Evolutionary conservation across 306 rosid genomes (phyloP).

Genomic region (Gastrolobium villosum): DNA sequence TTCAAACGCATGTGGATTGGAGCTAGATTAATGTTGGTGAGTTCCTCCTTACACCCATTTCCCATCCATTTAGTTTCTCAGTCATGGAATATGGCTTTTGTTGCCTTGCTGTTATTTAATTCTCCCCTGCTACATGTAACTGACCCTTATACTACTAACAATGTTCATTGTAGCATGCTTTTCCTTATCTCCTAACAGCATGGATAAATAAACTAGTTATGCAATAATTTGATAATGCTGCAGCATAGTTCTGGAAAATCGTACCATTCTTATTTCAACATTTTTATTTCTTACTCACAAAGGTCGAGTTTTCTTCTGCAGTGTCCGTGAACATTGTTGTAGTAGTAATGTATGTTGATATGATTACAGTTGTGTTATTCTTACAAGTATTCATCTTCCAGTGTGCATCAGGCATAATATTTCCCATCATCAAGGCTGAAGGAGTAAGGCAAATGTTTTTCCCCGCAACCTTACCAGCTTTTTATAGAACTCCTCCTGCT

Average conservation of each 20-base stretch:
- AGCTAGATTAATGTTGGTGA: slow-evolving; percentile 67
- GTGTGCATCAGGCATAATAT: slow-evolving; percentile 64
- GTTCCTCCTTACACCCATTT: slow-evolving; percentile 36
- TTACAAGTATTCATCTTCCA: slow-evolving; percentile 34
- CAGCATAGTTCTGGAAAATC: background rate
- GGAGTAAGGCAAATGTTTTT: slow-evolving; percentile 63
- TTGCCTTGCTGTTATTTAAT: background rate
- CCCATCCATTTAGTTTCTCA: background rate
- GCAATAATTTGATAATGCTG: background rate
- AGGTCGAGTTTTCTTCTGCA: background rate
- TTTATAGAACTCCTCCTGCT: slow-evolving; percentile 45
- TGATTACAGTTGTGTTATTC: background rate
- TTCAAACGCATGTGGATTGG: slow-evolving; percentile 65
- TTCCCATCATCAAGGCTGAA: slow-evolving; percentile 68
- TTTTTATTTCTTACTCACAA: background rate
- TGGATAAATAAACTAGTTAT: background rate
- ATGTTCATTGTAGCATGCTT: background rate
- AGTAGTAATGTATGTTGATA: background rate
- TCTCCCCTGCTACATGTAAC: background rate
- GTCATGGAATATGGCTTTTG: background rate
- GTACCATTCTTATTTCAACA: background rate
- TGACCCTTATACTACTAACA: background rate
- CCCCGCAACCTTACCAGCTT: slow-evolving; percentile 54
- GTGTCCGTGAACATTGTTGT: background rate
- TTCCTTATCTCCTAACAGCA: background rate